These are phyloP conservation scores for Blastobotrys capitulatus DNA, from an alignment of 1,139 yeast genomes.

Conservation along the genomic window DNA sequence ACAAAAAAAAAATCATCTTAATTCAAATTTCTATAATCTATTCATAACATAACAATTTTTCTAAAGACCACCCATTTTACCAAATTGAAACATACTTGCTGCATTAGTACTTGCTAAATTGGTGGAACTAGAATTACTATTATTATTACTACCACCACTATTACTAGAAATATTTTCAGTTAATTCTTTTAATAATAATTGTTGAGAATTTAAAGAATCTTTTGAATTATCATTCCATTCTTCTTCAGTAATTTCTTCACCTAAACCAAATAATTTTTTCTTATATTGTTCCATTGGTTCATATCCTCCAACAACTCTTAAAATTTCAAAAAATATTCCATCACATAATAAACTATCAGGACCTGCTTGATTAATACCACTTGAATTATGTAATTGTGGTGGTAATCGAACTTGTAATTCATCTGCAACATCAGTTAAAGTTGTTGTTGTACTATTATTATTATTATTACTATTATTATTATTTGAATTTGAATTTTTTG, in stretches of 20 bases:
- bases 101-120: conserved; percentile 17
- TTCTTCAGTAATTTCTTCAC: conserved; percentile 16
- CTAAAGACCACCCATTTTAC: conserved; percentile 31
- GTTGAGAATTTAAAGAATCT: neutral
- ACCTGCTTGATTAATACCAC: conserved; percentile 43
- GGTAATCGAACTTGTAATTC: conserved; percentile 38
- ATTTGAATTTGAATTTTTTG: conserved; percentile 32
- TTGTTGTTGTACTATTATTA: neutral
- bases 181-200: neutral
- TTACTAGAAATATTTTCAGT: neutral
- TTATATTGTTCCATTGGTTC: conserved; percentile 27
- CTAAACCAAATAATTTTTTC: conserved; percentile 36
- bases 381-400: conserved; percentile 25
- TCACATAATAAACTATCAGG: conserved; percentile 47
- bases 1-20: no score
- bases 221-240: neutral
- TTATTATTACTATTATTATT: neutral
- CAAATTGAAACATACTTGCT: conserved; percentile 31
- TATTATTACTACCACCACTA: neutral
- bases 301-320: conserved; percentile 34
- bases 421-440: conserved; percentile 42
- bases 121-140: neutral
- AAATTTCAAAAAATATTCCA: conserved; percentile 46
- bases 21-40: no score
- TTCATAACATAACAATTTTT: no score